Conservation (phyloP, 2,329 filamentous ascomycete species). For the Cadophora malorum region DNA sequence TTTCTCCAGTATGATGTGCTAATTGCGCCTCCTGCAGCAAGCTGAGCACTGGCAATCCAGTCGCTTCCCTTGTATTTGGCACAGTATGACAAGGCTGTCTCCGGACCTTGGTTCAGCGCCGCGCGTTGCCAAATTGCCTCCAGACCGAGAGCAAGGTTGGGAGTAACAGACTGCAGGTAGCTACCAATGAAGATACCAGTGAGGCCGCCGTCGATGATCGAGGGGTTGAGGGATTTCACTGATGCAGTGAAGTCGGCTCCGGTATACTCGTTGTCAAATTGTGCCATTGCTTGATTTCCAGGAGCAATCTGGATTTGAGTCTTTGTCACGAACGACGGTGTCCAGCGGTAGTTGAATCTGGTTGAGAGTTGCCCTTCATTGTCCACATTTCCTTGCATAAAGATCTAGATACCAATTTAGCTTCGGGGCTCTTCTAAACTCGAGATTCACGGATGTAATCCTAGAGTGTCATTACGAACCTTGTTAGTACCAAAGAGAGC, state of each 20-base stretch:
- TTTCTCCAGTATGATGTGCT: constrained; percentile 94
- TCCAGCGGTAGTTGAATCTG: constrained; percentile 94
- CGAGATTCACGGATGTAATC: neutral
- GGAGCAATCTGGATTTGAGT: constrained; percentile 84
- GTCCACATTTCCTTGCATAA: constrained; percentile 94
- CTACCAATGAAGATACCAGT: constrained; percentile 96
- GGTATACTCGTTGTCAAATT: constrained; percentile 94
- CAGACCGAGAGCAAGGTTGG: constrained; percentile 83
- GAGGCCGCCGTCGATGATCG: constrained; percentile 84
- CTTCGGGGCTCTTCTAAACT: constrained; percentile 14
- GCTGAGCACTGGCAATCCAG: constrained; percentile 91
- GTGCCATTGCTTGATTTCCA: constrained; percentile 83
- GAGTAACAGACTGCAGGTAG: constrained; percentile 93
- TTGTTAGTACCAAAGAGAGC: constrained; percentile 92
- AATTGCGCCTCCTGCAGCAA: constrained; percentile 80
- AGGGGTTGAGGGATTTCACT: constrained; percentile 95
- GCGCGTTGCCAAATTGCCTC: constrained; percentile 94
- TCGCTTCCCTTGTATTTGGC: constrained; percentile 89
- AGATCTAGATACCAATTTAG: constrained; percentile 66
- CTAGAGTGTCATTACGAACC: constrained; percentile 58
- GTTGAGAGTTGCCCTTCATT: constrained; percentile 88
- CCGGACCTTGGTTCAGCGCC: constrained; percentile 83
- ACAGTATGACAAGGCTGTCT: constrained; percentile 88
- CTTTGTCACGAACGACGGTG: constrained; percentile 80
- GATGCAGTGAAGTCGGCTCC: constrained; percentile 93